A percentile compares a stretch with the other conserved stretches of the same genome.
phyloP scores from a whole-genome alignment of 2,329 filamentous ascomycete genomes.

The Neofusicoccum sp. region DNA sequence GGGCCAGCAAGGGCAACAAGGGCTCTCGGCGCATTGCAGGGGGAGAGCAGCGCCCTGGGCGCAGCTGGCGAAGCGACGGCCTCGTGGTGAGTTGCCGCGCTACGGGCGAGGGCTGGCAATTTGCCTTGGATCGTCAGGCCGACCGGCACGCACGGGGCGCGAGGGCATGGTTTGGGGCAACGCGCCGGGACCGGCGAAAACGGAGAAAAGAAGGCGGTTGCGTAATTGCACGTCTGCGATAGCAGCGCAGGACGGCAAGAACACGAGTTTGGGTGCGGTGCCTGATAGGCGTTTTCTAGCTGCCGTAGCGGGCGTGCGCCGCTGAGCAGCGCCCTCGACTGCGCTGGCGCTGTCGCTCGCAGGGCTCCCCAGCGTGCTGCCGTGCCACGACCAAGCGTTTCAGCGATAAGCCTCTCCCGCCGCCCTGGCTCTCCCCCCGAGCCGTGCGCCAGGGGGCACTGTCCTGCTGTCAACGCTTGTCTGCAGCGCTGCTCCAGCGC shows the following conservation, averaged over 20 bases:
- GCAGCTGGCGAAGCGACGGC: background rate
- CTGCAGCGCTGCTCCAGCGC: background rate
- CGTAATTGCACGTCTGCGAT: background rate
- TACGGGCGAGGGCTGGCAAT: background rate
- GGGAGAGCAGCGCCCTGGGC: background rate
- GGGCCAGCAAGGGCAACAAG: conserved; percentile 3
- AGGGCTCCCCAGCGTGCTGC: background rate
- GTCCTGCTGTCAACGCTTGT: background rate
- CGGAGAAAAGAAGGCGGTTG: background rate
- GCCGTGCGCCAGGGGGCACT: background rate
- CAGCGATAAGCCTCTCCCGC: conserved; percentile 15
- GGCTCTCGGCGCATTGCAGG: background rate
- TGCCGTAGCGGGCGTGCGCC: background rate
- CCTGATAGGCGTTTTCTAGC: conserved; percentile 4
- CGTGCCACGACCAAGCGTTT: conserved; percentile 9
- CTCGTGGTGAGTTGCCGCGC: background rate
- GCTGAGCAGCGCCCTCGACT: background rate
- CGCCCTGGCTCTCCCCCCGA: conserved; percentile 6
- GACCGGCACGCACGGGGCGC: background rate
- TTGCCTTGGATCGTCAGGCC: conserved; percentile 7
- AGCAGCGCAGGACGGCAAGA: background rate
- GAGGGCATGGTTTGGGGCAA: background rate
- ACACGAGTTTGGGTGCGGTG: background rate
- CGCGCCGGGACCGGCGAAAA: too few species aligned
- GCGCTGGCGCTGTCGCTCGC: background rate